Percentiles rank a stretch among this genome's conserved stretches.
phyloP scores from a whole-genome alignment of 495 filamentous ascomycete species.

The Pseudomonodictys pantanalensis region DNA sequence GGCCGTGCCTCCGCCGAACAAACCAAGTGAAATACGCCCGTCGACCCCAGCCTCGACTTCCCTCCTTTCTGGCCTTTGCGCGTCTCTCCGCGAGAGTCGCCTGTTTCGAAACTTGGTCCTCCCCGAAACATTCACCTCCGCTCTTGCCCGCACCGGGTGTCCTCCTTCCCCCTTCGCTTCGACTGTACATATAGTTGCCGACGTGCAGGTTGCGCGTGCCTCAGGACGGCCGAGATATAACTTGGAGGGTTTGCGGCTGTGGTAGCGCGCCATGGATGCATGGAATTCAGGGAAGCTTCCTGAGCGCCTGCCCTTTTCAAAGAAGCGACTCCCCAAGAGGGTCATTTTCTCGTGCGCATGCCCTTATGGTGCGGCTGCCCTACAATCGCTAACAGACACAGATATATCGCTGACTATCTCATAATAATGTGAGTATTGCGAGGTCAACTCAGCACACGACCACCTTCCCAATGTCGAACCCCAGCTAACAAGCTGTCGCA shows the following conservation, averaged over 20 bases:
- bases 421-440: constrained; percentile 55
- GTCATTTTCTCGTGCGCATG: constrained; percentile 53
- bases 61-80: constrained; percentile 6
- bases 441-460: constrained; percentile 26
- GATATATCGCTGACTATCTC: constrained; percentile 68
- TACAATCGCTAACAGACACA: constrained; percentile 35
- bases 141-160: not conserved
- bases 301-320: constrained; percentile 53
- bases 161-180: not conserved
- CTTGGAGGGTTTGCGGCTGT: constrained; percentile 36
- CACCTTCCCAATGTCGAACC: constrained; percentile 28
- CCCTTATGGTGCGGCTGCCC: constrained; percentile 2
- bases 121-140: not conserved
- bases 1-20: too few species aligned
- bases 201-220: not conserved
- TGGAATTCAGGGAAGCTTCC: constrained; percentile 29
- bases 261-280: constrained; percentile 23
- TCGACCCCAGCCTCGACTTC: not conserved
- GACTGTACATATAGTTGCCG: constrained; percentile 4
- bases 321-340: constrained; percentile 50
- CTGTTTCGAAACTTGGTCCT: constrained; percentile 2
- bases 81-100: constrained; percentile 20
- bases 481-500: constrained; percentile 39
- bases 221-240: not conserved
- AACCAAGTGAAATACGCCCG: not conserved